Evolutionary conservation across 768 basidiomycete species (phyloP).

Genomic region (Lepiota brunneoincarnata): DNA sequence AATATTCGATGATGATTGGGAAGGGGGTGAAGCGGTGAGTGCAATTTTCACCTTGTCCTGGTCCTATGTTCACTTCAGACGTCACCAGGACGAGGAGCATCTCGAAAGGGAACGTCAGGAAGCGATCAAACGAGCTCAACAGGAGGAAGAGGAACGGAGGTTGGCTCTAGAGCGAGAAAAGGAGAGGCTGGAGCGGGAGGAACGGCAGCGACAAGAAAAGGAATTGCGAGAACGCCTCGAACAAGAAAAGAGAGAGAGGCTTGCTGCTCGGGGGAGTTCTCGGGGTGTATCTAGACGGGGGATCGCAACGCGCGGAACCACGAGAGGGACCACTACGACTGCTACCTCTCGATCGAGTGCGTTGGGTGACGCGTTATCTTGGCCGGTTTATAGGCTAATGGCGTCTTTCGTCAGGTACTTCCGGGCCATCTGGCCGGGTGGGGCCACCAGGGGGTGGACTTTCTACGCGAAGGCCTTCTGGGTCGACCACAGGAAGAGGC

Average conservation of each 20-base stretch:
- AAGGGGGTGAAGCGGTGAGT: constrained; percentile 70
- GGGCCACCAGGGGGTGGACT: neutral
- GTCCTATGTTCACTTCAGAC: neutral
- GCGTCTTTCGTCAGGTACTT: neutral
- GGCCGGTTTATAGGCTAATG: neutral
- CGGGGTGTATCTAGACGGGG: constrained; percentile 73
- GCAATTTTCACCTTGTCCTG: neutral
- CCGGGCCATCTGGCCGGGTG: neutral
- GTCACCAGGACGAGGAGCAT: constrained; percentile 54
- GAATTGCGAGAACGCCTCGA: constrained; percentile 42
- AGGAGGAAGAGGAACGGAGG: constrained; percentile 49
- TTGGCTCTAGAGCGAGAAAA: constrained; percentile 39
- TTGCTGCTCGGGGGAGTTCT: constrained; percentile 49
- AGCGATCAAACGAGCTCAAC: constrained; percentile 41
- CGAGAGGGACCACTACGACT: constrained; percentile 20
- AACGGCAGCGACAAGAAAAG: constrained; percentile 34
- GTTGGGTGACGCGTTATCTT: neutral
- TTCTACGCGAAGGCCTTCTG: neutral
- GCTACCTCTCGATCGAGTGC: neutral
- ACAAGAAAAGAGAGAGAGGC: constrained; percentile 38
- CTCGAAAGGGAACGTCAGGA: constrained; percentile 48
- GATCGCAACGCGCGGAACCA: constrained; percentile 54
- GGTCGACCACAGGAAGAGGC: neutral
- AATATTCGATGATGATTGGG: constrained; percentile 76
- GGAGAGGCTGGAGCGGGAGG: constrained; percentile 41